phyloP scores from a whole-genome alignment of 2,329 filamentous ascomycete genomes.

The Aspergillus versicolor region DNA sequence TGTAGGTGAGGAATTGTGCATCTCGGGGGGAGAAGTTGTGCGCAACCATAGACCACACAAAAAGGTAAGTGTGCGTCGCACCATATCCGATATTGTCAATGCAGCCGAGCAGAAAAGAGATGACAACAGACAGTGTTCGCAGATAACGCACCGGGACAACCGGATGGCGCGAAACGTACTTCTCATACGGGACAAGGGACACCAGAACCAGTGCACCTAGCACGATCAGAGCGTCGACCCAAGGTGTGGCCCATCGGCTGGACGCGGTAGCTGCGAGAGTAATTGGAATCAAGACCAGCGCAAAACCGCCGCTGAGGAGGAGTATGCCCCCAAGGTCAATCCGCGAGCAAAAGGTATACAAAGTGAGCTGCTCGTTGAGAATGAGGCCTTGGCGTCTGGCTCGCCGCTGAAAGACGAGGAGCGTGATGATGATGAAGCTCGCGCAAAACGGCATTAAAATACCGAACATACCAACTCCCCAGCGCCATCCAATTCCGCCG shows the following conservation, averaged over 20 bases:
- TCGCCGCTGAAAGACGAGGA: conserved; percentile 39
- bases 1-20: conserved; percentile 46
- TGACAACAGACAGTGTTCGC: conserved; percentile 43
- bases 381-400: conserved; percentile 30
- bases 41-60: conserved; percentile 48
- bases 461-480: conserved; percentile 47
- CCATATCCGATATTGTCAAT: conserved; percentile 47
- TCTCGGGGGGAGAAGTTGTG: conserved; percentile 42
- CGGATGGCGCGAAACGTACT: conserved; percentile 44
- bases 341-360: conserved; percentile 32
- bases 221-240: conserved; percentile 46
- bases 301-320: conserved; percentile 50
- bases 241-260: conserved; percentile 47
- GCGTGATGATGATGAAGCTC: conserved; percentile 36
- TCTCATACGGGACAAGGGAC: conserved; percentile 51
- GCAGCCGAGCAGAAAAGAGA: conserved; percentile 41
- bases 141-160: conserved; percentile 50
- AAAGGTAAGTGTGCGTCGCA: conserved; percentile 50
- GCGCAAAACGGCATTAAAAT: conserved; percentile 43
- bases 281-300: conserved; percentile 49
- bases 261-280: conserved; percentile 46
- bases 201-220: conserved; percentile 45
- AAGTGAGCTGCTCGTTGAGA: conserved; percentile 23
- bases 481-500: conserved; percentile 44
- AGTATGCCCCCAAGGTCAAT: conserved; percentile 44